Percentiles rank a stretch among this genome's conserved stretches.
Evolutionary conservation across 805 yeast genomes (phyloP).

Genomic region (Blastobotrys robertii): DNA sequence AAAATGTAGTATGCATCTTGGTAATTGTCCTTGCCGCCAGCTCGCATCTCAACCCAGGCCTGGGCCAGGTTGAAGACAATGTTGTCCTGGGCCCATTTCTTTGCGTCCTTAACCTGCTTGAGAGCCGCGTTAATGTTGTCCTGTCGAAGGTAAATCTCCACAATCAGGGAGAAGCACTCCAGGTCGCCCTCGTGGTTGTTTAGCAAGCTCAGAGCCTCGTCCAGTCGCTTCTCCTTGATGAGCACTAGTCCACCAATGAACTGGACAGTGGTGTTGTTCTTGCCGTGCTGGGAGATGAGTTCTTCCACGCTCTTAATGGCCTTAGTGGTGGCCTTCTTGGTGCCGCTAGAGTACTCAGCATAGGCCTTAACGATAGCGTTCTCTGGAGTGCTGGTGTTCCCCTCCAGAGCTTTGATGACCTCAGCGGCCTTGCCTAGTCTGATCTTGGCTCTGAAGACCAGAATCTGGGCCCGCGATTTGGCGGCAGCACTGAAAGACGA

Average conservation of each 20-base stretch:
- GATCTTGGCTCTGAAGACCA: constrained; percentile 30
- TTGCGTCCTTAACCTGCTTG: constrained; percentile 35
- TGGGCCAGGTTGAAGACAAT: constrained; percentile 71
- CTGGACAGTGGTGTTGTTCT: constrained; percentile 26
- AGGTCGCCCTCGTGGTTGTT: constrained; percentile 32
- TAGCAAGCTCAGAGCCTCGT: constrained; percentile 34
- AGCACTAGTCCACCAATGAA: constrained; percentile 35
- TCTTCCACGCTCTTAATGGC: constrained; percentile 11
- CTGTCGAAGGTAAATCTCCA: constrained; percentile 32
- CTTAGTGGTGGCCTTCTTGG: constrained; percentile 3
- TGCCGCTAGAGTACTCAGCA: constrained; percentile 16
- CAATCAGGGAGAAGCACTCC: constrained; percentile 29
- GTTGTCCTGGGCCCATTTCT: constrained; percentile 54
- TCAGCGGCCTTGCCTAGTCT: constrained; percentile 25
- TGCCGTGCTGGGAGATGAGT: constrained; percentile 17
- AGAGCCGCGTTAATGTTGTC: constrained; percentile 38
- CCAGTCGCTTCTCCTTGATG: constrained; percentile 32
- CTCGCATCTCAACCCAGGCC: constrained; percentile 51
- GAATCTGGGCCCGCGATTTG: constrained; percentile 23
- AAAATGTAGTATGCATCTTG: constrained; percentile 34
- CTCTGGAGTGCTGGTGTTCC: constrained; percentile 16
- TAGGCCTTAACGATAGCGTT: constrained; percentile 19
- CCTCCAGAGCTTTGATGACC: constrained; percentile 22
- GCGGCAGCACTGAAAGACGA: constrained; percentile 16
- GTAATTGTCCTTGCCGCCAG: constrained; percentile 27